Percentiles rank a stretch among this genome's conserved stretches.
Conservation (phyloP, 2,329 filamentous ascomycete genomes). For the Colletotrichum paranaense region DNA sequence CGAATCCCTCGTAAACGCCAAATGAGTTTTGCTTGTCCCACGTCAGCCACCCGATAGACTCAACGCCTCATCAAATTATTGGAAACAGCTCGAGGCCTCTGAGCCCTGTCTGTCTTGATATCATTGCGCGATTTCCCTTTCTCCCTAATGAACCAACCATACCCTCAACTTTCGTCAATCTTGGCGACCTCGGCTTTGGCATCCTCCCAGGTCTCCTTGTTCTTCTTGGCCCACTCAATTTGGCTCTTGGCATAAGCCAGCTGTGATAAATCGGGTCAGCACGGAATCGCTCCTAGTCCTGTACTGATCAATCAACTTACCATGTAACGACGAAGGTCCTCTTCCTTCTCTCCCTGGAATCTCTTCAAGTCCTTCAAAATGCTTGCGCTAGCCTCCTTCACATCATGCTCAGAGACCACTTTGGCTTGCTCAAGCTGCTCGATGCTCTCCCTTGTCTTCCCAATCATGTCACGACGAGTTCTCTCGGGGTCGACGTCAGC, state of each 20-base stretch:
- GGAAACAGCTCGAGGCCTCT: constrained; percentile 2
- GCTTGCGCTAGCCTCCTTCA: constrained; percentile 90
- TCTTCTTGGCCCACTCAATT: constrained; percentile 93
- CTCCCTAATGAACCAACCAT: not conserved
- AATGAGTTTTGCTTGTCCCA: constrained; percentile 11
- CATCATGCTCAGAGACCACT: constrained; percentile 88
- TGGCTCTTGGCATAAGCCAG: constrained; percentile 93
- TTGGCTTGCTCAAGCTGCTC: constrained; percentile 90
- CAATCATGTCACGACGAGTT: constrained; percentile 91
- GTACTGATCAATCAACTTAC: constrained; percentile 63
- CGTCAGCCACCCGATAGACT: constrained; percentile 23
- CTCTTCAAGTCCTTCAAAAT: constrained; percentile 90
- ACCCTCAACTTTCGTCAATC: constrained; percentile 73
- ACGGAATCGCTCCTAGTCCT: not conserved
- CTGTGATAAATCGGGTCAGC: constrained; percentile 55
- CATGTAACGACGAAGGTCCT: constrained; percentile 94
- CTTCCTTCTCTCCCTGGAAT: constrained; percentile 96
- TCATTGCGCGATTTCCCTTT: constrained; percentile 7
- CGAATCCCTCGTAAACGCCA: constrained; percentile 33
- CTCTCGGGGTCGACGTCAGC: constrained; percentile 96
- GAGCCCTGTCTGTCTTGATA: constrained; percentile 19
- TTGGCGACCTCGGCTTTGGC: constrained; percentile 88
- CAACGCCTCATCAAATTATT: constrained; percentile 33
- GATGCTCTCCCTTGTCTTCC: constrained; percentile 92
- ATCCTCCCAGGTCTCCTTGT: constrained; percentile 92